Base-by-base conservation (phyloP, 2,329 filamentous ascomycete genomes). In the Fusarium keratoplasticum region DNA sequence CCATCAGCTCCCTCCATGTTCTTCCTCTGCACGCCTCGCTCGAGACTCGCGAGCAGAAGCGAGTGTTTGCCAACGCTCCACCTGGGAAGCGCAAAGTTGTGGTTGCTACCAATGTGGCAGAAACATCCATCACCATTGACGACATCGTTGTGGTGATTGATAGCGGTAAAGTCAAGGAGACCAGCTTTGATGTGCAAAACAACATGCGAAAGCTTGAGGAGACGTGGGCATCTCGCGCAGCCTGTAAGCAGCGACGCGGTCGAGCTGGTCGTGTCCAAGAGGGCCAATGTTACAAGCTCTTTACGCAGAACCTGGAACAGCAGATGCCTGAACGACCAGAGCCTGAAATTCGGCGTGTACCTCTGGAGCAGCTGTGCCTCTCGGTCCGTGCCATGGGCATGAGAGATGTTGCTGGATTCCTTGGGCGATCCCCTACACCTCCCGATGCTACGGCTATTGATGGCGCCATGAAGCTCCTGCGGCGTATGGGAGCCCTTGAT, bases 111-210 rank as follows among this genome's bases (percentile, higher is more conserved):
- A 99, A 99, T 78, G 96, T 99, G 3, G 96, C 96, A 2, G 96
- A 99, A 82, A 99, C 96, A 0, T 98, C 96, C 3, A 98, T 99
- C 81, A 99, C 96, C 0, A 99, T 99, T 69, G 95, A 98, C 80
- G 96, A 99, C 80, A 94, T 99, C 62, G 94, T 98, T 3, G 96
- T 94, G 3, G 96, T 99, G 54, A 96, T 99, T 72, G 96, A 99
- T 81, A 96, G 93, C 13, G 96, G 96, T 31, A 92, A 95, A 62
- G 96, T 99, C 69, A 99, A 99, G 80, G 96, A 99, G 83, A 99
- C 95, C 0, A 96, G 94, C 80, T 98, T 95, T 78, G 96, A 98
- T 81, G 91, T 95, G 0, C 89, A 93, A 72, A 97, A 93, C 81
- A 98, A 98, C 80, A 98, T 98, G 92, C 93, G 97, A 50, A 95